These are phyloP conservation scores for Colletotrichum spaethianum DNA, from an alignment of 2,329 filamentous ascomycete species.

Conservation along the genomic window DNA sequence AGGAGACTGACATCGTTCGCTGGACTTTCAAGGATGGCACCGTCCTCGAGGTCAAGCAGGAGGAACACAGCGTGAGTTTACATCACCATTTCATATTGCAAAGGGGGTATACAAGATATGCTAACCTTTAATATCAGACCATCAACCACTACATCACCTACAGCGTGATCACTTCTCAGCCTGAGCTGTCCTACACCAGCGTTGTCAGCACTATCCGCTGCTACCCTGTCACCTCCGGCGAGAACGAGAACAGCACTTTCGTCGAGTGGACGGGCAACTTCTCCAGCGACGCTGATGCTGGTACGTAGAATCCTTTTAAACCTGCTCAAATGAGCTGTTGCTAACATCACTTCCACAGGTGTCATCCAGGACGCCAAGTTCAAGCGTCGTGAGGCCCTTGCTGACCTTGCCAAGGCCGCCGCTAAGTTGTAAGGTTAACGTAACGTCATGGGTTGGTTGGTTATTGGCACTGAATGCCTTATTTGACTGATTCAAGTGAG, in stretches of 20 bases:
- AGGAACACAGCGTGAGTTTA: conserved; percentile 76
- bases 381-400: conserved; percentile 80
- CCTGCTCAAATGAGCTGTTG: not conserved
- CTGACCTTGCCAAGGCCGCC: conserved; percentile 72
- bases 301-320: conserved; percentile 57
- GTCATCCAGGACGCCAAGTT: conserved; percentile 83
- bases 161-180: conserved; percentile 77
- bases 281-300: conserved; percentile 78
- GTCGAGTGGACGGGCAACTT: conserved; percentile 80
- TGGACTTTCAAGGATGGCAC: conserved; percentile 81
- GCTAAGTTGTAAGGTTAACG: conserved; percentile 47
- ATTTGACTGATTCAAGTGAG: not conserved
- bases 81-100: too few species aligned
- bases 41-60: conserved; percentile 80
- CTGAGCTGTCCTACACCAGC: conserved; percentile 75
- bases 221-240: conserved; percentile 77
- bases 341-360: conserved; percentile 56
- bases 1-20: conserved; percentile 77
- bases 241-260: conserved; percentile 75
- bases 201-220: conserved; percentile 77
- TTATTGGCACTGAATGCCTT: not conserved
- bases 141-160: conserved; percentile 85
- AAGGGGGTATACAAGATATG: not conserved
- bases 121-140: conserved; percentile 56
- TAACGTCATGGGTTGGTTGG: not conserved